Base-by-base conservation (phyloP, 2,329 filamentous ascomycete genomes). In the Arthrobotrys iridis region DNA sequence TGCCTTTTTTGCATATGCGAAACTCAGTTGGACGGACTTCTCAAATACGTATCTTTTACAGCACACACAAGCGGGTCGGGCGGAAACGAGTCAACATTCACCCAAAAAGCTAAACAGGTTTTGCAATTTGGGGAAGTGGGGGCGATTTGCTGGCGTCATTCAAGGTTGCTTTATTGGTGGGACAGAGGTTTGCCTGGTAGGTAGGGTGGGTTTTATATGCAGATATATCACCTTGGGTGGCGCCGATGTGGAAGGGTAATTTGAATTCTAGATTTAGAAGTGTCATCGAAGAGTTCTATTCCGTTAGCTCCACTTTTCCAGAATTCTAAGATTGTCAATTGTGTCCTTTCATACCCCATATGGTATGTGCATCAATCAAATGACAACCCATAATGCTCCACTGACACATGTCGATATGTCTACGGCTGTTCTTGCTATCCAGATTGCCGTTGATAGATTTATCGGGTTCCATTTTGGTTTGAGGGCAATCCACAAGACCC, bases 361-460 rank as follows among this genome's bases (percentile, higher is more conserved):
- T 37, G 28, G 15, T 60, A 60, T 60, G 35, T 60, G 45, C 57
- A 60, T n/a, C 26, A 7, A 20, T 22, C 37, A 40, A 48, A 18
- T 33, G 8, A 22, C 20, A 18, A 46, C 20, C n/a, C n/a, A n/a
- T n/a, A n/a, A 35, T 37, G 26, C 50, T 55, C 50, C 50, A 55
- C 50, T 11, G 18, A n/a, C n/a, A n/a, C 30, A 6, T n/a, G n/a
- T n/a, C 15, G 18, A 55, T 15, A 37, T 55, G 30, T 55, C 30
- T 55, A 55, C 30, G 30, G 50, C 50, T 37, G 30, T 55, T 22
- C 50, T 30, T 28, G 30, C 3, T 55, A 11, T 55, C 50, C 30
- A 55, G 28, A 15, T 37, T 55, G 50, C 50, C 30, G 50, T 55
- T 18, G 30, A 30, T 30, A 55, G 37, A 37, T 18, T 52, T n/a